Base-by-base conservation (phyloP, 208 protist species). In the Kentomonas sorsogonicus region DNA sequence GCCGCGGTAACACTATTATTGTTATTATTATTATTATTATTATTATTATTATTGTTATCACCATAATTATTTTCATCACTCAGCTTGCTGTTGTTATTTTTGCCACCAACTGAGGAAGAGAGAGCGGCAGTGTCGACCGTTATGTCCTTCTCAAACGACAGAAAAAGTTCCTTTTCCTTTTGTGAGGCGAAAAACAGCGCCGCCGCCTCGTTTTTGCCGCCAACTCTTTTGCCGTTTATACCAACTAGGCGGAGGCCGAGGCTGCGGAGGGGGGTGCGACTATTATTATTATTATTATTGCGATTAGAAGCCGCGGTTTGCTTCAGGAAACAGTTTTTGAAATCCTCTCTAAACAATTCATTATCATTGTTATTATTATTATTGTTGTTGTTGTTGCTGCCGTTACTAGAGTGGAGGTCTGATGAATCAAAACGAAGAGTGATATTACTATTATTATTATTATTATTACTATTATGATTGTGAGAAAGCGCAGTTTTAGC, bases 351-450 rank as follows among this genome's bases (percentile, higher is more conserved):
- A 48, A 48, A 48, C 16, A 48, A 48, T 18, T 13, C 11, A 20
- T 27, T 18, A 48, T 48, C 25, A 48, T 48, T 48, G 22, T 23
- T 48, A 48, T 48, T 48, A 48, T 48, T 48, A 48, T 48, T 48
- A 20, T 48, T 48, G 22, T 41, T 41, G 16, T 41, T 41, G 38
- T 25, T 26, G 33, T 72, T 23, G 67, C 59, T 7, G 61, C 57
- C 7, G 60, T 60, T 63, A 86, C n/a, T n/a, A n/a, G n/a, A n/a
- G n/a, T n/a, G n/a, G n/a, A n/a, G n/a, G n/a, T n/a, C n/a, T n/a
- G n/a, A n/a, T n/a, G n/a, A n/a, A n/a, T n/a, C n/a, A n/a, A n/a
- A n/a, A n/a, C n/a, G n/a, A n/a, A n/a, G n/a, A n/a, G n/a, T n/a
- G n/a, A n/a, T n/a, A n/a, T n/a, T n/a, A n/a, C n/a, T n/a, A n/a